Percentiles rank a stretch among this genome's conserved stretches.
These are phyloP conservation scores for Lepidium sativum DNA, from an alignment of 345 rosid species.

Conservation along the genomic window DNA sequence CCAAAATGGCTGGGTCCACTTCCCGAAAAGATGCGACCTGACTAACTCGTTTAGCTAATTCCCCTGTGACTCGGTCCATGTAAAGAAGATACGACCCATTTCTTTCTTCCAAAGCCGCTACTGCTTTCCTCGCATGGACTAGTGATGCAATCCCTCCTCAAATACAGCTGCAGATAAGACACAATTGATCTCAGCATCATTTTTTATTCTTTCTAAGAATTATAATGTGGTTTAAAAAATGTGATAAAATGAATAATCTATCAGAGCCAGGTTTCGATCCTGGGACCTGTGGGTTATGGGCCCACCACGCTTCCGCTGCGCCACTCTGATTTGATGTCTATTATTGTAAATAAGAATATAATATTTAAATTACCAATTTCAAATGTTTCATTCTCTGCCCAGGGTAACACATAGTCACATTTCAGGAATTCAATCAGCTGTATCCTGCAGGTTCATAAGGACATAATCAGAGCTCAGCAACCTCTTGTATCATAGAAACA, in stretches of 20 bases:
- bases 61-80: conserved; percentile 72
- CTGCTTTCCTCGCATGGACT: conserved; percentile 55
- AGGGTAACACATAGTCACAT: conserved; percentile 51
- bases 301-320: conserved; percentile 70
- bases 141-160: conserved; percentile 66
- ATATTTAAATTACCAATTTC: conserved; percentile 39
- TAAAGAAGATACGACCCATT: conserved; percentile 60
- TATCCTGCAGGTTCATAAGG: conserved; percentile 44
- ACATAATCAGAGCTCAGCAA: background rate
- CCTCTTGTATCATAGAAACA: background rate
- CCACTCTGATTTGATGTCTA: conserved; percentile 36
- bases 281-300: conserved; percentile 63
- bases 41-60: conserved; percentile 49
- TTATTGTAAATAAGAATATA: background rate
- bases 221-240: background rate
- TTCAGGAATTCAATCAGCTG: conserved; percentile 74
- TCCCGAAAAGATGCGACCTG: conserved; percentile 42
- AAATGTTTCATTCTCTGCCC: conserved; percentile 45
- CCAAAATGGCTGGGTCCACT: conserved; percentile 44
- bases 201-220: background rate
- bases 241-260: background rate
- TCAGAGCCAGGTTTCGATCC: conserved; percentile 71
- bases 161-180: conserved; percentile 45
- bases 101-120: conserved; percentile 59
- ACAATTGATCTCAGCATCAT: background rate